Conservation (phyloP, 495 filamentous ascomycete genomes). For the Xylaria castorea region DNA sequence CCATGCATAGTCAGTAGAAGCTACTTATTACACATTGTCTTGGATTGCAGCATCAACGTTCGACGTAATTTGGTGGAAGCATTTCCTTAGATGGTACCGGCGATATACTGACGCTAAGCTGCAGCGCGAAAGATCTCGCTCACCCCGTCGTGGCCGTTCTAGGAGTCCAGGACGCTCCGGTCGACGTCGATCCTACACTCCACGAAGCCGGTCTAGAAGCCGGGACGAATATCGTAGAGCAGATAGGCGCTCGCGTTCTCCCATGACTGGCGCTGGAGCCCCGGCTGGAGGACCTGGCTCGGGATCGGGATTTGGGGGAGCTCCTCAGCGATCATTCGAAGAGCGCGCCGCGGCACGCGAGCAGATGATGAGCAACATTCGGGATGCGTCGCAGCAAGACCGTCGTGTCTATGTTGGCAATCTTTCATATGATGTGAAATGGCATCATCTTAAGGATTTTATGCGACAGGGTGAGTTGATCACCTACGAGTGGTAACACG, state of each 20-base stretch:
- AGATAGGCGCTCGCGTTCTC: constrained; percentile 78
- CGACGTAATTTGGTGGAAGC: constrained; percentile 3
- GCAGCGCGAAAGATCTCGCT: constrained; percentile 97
- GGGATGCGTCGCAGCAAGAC: constrained; percentile 96
- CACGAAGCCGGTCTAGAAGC: constrained; percentile 90
- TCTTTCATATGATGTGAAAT: constrained; percentile 98
- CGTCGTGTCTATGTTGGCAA: constrained; percentile 99
- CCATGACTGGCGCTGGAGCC: constrained; percentile 78
- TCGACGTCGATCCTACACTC: constrained; percentile 90
- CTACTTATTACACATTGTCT: not conserved
- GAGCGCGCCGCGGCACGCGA: constrained; percentile 87
- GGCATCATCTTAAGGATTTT: constrained; percentile 99
- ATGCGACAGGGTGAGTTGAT: constrained; percentile 94
- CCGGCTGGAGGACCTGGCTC: constrained; percentile 66
- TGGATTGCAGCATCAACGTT: not conserved
- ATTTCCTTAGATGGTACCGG: not conserved
- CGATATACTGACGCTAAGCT: constrained; percentile 48
- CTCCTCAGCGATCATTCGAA: constrained; percentile 76
- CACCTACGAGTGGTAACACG: constrained; percentile 16
- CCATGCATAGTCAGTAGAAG: not conserved
- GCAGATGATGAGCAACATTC: constrained; percentile 91
- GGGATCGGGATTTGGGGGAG: constrained; percentile 63
- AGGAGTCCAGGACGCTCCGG: constrained; percentile 55
- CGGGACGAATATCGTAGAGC: constrained; percentile 79
- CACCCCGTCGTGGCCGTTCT: constrained; percentile 80